These are phyloP conservation scores for Neurospora tetrasperma DNA, from an alignment of 495 filamentous ascomycete genomes.

Conservation along the genomic window DNA sequence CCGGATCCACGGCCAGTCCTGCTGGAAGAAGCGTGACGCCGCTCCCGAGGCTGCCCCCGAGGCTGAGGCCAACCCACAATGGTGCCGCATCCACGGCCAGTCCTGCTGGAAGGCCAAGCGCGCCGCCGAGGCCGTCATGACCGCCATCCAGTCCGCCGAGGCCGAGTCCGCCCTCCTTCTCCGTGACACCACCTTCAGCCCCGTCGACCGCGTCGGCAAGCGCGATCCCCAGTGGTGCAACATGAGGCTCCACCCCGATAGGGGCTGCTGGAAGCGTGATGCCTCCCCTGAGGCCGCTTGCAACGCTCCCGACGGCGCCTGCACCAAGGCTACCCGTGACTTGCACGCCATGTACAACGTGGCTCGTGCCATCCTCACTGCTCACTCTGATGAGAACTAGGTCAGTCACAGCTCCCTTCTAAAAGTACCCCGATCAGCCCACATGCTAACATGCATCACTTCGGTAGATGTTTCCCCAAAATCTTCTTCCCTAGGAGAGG, in stretches of 20 bases:
- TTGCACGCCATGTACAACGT: slow-evolving; percentile 23
- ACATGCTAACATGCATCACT: background rate
- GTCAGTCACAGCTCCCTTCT: background rate
- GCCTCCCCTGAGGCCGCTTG: slow-evolving; percentile 18
- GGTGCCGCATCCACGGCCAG: slow-evolving; percentile 20
- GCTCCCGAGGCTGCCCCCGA: slow-evolving; percentile 1
- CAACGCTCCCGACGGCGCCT: slow-evolving; percentile 19
- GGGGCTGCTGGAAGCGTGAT: slow-evolving; percentile 16
- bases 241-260: background rate
- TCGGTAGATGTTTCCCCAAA: background rate
- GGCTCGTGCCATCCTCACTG: slow-evolving; percentile 23
- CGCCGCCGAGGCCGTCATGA: slow-evolving; percentile 25
- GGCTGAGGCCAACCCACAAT: slow-evolving; percentile 11
- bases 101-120: slow-evolving; percentile 21
- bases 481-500: background rate
- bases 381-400: slow-evolving; percentile 5
- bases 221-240: slow-evolving; percentile 3
- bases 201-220: slow-evolving; percentile 13
- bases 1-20: slow-evolving; percentile 15
- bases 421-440: background rate
- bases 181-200: slow-evolving; percentile 10
- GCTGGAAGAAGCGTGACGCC: slow-evolving; percentile 9
- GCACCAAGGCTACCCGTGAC: slow-evolving; percentile 28
- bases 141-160: slow-evolving; percentile 14
- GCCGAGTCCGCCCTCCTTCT: background rate